Conservation (phyloP, 352 stramenopile species). For the Pythium apleroticum region DNA sequence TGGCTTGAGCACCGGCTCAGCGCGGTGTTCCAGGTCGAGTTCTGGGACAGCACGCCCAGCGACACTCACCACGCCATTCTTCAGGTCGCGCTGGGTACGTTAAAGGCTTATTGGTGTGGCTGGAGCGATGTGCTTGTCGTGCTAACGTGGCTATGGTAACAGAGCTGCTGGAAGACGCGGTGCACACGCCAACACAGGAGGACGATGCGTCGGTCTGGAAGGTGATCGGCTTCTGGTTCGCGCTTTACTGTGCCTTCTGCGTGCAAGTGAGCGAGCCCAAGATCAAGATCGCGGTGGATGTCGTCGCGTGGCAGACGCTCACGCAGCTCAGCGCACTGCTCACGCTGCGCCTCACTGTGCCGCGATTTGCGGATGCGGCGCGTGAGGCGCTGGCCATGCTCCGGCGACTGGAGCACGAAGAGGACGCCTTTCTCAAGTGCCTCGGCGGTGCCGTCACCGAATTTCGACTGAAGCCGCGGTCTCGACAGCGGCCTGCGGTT, state of each 20-base stretch:
- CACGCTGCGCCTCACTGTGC: constrained; percentile 22
- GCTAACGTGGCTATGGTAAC: constrained; percentile 5
- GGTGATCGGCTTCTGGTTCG: constrained; percentile 52
- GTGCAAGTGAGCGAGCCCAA: constrained; percentile 58
- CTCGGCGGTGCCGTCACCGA: constrained; percentile 39
- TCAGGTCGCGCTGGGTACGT: constrained; percentile 47
- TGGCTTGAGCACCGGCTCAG: constrained; percentile 50
- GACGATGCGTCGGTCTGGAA: constrained; percentile 11
- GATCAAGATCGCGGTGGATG: constrained; percentile 64
- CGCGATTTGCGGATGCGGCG: constrained; percentile 29
- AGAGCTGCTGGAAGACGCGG: constrained; percentile 39
- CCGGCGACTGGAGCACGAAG: constrained; percentile 36
- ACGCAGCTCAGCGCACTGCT: constrained; percentile 38
- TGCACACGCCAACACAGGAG: not conserved
- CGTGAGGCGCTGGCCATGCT: constrained; percentile 54
- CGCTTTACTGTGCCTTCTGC: constrained; percentile 61
- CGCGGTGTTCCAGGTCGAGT: constrained; percentile 71
- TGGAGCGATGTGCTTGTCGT: not conserved
- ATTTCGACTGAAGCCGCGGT: constrained; percentile 4
- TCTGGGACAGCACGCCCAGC: constrained; percentile 64
- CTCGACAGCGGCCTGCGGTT: not conserved
- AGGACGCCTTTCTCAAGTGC: constrained; percentile 72
- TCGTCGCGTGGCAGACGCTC: constrained; percentile 42
- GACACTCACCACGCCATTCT: constrained; percentile 57
- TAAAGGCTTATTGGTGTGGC: not conserved